phyloP scores from a whole-genome alignment of 1,284 basidiomycete genomes.

The Tremellales sp. region DNA sequence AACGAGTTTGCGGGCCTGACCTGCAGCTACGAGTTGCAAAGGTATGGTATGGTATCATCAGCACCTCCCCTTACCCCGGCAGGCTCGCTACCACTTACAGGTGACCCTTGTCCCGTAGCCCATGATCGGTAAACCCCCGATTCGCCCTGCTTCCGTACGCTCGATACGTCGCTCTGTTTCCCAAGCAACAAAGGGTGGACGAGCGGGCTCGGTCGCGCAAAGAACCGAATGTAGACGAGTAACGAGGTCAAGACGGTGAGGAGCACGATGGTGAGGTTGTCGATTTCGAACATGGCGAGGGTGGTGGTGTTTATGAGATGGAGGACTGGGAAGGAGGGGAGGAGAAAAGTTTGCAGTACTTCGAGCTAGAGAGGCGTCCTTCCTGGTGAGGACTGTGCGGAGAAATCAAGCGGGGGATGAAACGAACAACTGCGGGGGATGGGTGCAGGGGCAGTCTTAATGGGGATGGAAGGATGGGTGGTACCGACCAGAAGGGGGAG shows the following conservation, averaged over 20 bases:
- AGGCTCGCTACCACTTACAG: constrained; percentile 26
- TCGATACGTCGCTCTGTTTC: constrained; percentile 42
- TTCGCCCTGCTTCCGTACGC: constrained; percentile 39
- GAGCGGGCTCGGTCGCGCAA: constrained; percentile 32
- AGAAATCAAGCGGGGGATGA: no score
- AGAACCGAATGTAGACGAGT: constrained; percentile 40
- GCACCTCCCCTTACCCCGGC: background rate
- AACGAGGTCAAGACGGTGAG: constrained; percentile 32
- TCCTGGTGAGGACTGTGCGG: no score
- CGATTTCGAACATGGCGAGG: constrained; percentile 28
- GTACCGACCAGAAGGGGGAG: no score
- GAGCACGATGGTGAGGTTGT: constrained; percentile 43
- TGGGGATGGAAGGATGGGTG: no score
- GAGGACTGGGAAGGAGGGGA: background rate
- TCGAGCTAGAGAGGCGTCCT: no score
- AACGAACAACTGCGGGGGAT: background rate
- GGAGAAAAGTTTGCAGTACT: no score
- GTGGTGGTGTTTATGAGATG: background rate
- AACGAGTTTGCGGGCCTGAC: constrained; percentile 41
- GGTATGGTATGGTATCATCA: background rate
- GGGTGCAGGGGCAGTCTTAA: constrained; percentile 2
- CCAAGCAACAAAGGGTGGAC: constrained; percentile 49
- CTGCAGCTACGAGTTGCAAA: constrained; percentile 27
- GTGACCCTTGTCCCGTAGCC: constrained; percentile 47
- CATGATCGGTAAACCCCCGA: constrained; percentile 45